Evolutionary conservation across 2,329 filamentous ascomycete species (phyloP), one percentile per base, ranked within the genome.

Genomic region (Epichloe scottii): DNA sequence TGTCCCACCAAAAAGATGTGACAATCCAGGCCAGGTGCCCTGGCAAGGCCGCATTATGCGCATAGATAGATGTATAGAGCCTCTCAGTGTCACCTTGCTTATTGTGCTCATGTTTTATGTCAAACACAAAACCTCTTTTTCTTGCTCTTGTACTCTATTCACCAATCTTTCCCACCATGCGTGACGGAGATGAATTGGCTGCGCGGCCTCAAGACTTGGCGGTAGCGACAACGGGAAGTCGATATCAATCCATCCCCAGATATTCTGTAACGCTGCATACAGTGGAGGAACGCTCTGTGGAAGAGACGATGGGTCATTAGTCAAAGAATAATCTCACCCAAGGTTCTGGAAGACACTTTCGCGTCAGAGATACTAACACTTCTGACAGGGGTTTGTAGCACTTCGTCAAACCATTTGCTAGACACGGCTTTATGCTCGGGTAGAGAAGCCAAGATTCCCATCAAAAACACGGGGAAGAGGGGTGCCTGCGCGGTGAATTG

Each of bases 91-190:
- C 26, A 30, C 26, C 26, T 30, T 30, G 26, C 26, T 30, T 30
- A 8, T 4, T 37, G 34, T 33, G 23, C 8, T 26, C 19, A 46
- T 5, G 11, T 46, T 46, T 63, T 58, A 71, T 34, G 68, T 70
- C 46, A 70, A 58, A 56, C 68, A 71, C 39, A 70, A 54, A 11
- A 65, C 63, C 53, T 69, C 66, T 51, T 58, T 46, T 55, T 66
- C 66, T 46, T 58, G 56, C 7, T 60, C 56, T 44, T 60, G 57
- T 26, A 70, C 60, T 46, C 56, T 59, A 35, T 54, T 54, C 17
- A 71, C 66, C 51, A 71, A 60, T n/a, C 54, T 51, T 58, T 71
- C 69, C 68, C 68, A 71, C 69, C 68, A 71, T 19, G 66, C 58
- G 34, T 54, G 46, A 46, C 68, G 65, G 35, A 61, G 53, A 41